phyloP scores from a whole-genome alignment of 2,329 filamentous ascomycete species.

The Pyrenophora teres region DNA sequence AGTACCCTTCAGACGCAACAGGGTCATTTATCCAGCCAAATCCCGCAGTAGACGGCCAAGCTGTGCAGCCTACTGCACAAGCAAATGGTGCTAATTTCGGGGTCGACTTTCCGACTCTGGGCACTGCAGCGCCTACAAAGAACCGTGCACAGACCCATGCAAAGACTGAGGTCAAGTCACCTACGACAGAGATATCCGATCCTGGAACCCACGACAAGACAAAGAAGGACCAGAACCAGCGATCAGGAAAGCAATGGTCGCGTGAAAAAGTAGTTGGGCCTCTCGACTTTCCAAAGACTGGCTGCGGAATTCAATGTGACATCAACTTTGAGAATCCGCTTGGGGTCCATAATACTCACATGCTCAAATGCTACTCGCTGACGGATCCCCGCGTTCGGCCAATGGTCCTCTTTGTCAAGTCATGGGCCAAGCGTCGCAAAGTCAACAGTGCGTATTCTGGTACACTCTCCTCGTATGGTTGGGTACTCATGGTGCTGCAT shows the following conservation, averaged over 20 bases:
- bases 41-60: conserved; percentile 9
- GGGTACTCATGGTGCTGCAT: conserved; percentile 89
- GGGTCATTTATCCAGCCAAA: conserved; percentile 19
- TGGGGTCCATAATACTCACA: conserved; percentile 79
- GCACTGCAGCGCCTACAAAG: conserved; percentile 3
- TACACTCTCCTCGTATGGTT: conserved; percentile 87
- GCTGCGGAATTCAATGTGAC: conserved; percentile 84
- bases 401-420: conserved; percentile 84
- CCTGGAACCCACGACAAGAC: conserved; percentile 9
- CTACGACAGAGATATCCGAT: conserved; percentile 4
- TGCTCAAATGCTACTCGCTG: conserved; percentile 81
- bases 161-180: conserved; percentile 6
- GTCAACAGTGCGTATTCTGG: conserved; percentile 88
- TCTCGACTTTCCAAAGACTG: conserved; percentile 77
- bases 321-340: conserved; percentile 90
- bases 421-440: conserved; percentile 83
- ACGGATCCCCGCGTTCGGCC: conserved; percentile 77
- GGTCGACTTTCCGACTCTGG: conserved; percentile 11
- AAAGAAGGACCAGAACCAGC: conserved; percentile 25
- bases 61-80: conserved; percentile 15
- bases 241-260: conserved; percentile 46
- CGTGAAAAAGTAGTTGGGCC: conserved; percentile 55
- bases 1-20: conserved; percentile 39
- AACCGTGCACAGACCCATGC: conserved; percentile 3
- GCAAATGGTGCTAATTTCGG: conserved; percentile 7